phyloP scores from a whole-genome alignment of 73 alveolate species.

The Loxodes magnus region DNA sequence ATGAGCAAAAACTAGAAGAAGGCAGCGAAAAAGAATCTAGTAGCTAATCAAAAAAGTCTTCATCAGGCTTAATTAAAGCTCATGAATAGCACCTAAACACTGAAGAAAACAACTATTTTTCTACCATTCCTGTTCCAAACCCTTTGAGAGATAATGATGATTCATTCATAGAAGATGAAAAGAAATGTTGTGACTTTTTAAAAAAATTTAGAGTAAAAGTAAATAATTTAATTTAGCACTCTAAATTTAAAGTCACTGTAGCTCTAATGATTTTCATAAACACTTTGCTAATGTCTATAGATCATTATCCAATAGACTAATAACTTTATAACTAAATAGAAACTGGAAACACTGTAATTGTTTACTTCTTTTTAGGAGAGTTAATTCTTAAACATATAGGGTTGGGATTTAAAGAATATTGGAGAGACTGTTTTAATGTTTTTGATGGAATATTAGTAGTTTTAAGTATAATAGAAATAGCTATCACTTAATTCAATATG shows the following conservation, averaged over 20 bases:
- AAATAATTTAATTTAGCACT: no score
- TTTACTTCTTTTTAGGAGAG: slow-evolving; percentile 24
- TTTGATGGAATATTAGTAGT: slow-evolving; percentile 19
- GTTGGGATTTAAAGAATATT: slow-evolving; percentile 20
- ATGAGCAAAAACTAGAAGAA: no score
- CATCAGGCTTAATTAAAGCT: no score
- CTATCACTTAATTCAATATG: slow-evolving; percentile 1
- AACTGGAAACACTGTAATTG: slow-evolving; percentile 9
- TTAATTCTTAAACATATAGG: slow-evolving; percentile 30
- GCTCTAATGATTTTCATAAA: not conserved
- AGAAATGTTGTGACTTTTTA: no score
- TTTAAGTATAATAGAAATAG: slow-evolving; percentile 14
- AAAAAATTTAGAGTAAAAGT: no score
- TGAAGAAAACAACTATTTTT: no score
- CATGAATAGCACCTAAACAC: no score
- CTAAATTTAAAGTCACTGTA: not conserved
- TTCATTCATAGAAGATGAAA: no score
- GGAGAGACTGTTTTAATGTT: slow-evolving; percentile 16
- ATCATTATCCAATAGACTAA: slow-evolving; percentile 12
- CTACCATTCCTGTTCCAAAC: no score
- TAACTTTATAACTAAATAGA: slow-evolving; percentile 9
- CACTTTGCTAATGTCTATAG: not conserved
- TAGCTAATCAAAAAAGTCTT: no score
- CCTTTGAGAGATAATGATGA: no score
- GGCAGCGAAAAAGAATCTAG: no score